Evolutionary conservation across 1,139 yeast species (phyloP).

Genomic region (Magnusiomyces sp.): DNA sequence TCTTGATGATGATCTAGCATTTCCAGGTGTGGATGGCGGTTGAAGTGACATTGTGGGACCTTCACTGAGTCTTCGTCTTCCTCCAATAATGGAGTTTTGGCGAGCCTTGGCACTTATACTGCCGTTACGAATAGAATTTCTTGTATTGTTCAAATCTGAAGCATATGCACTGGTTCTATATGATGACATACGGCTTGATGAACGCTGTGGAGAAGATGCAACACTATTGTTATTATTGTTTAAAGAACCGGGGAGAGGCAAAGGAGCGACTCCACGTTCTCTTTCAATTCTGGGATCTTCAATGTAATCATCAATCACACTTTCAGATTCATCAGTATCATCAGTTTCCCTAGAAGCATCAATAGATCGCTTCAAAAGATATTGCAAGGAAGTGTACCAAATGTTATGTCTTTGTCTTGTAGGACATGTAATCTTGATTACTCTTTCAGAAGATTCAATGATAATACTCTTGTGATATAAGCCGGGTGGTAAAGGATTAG

Average conservation of each 20-base stretch:
- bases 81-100: too few species aligned
- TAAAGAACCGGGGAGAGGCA: background rate
- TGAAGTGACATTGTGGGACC: too few species aligned
- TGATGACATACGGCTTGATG: too few species aligned
- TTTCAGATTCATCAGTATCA: conserved; percentile 13
- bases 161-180: too few species aligned
- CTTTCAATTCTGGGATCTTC: conserved; percentile 14
- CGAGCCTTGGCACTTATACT: too few species aligned
- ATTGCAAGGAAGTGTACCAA: conserved; percentile 82
- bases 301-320: conserved; percentile 16
- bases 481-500: conserved; percentile 86
- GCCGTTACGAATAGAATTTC: too few species aligned
- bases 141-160: too few species aligned
- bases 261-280: conserved; percentile 1
- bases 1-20: too few species aligned
- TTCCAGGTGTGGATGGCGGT: too few species aligned
- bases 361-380: conserved; percentile 59
- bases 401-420: conserved; percentile 82
- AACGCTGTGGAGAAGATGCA: too few species aligned
- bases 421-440: conserved; percentile 77
- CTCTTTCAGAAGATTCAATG: conserved; percentile 59
- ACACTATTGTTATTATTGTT: too few species aligned
- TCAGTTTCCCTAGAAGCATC: conserved; percentile 37
- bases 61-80: too few species aligned
- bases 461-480: conserved; percentile 77